A percentile compares a stretch with the other conserved stretches of the same genome.
These are phyloP conservation scores for Anethum foeniculum DNA, from an alignment of 140 eudicot species.

Conservation along the genomic window DNA sequence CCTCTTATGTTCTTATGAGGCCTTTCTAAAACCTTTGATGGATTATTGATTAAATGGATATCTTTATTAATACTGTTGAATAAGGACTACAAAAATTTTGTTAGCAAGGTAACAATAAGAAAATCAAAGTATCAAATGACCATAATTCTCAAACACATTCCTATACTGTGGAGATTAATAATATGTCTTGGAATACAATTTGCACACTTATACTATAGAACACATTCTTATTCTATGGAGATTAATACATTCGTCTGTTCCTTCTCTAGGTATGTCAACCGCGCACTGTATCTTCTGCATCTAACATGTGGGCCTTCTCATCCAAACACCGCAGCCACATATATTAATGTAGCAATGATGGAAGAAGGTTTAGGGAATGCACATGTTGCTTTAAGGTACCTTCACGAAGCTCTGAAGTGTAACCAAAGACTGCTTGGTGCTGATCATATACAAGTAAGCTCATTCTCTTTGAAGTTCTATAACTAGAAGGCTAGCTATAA, in stretches of 20 bases:
- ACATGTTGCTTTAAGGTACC: conserved; percentile 93
- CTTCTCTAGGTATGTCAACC: conserved; percentile 69
- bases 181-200: neutral
- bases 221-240: neutral
- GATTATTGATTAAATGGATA: neutral
- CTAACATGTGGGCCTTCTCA: conserved; percentile 97
- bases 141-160: neutral
- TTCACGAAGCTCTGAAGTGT: conserved; percentile 95
- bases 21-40: neutral
- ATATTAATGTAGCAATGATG: conserved; percentile 98
- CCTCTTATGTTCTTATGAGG: neutral
- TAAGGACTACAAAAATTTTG: neutral
- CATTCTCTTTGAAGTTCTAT: conserved; percentile 15
- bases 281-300: conserved; percentile 81
- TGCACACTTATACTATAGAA: neutral
- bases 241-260: neutral
- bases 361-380: conserved; percentile 99
- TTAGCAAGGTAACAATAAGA: neutral
- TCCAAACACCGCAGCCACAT: conserved; percentile 98
- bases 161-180: too few species aligned
- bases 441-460: conserved; percentile 84
- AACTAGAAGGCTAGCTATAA: neutral
- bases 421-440: conserved; percentile 82
- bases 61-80: neutral
- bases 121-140: neutral